Evolutionary conservation across 352 stramenopile species (phyloP), one percentile per base, ranked within the genome.

Genomic region (Phytophthora pluvialis): DNA sequence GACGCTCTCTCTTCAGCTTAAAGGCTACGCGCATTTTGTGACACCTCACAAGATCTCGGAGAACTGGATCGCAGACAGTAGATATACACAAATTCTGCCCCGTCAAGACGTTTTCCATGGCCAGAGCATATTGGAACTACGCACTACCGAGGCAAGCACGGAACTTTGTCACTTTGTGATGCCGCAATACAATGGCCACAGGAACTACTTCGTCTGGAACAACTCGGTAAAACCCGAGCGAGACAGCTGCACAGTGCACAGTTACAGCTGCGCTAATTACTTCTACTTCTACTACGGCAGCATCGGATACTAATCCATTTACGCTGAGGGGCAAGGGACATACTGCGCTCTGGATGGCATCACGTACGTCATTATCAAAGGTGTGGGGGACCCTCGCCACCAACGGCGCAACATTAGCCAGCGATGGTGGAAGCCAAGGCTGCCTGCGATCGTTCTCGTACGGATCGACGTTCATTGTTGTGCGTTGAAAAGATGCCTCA

Each of bases 21-120:
- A 21, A 21, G 21, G 21, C 21, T 21, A 21, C 21, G 21, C 21
- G 21, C 21, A 21, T 1, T 21, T 21, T 2, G 21, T 21, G 44
- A 44, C 61, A 5, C 61, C 61, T 15, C 61, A 70, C 61, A 70
- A 70, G 38, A 50, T 64, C 10, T 58, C 61, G 1, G 3, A 25
- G 1, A 28, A 62, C 28, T 33, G 58, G 26, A 21, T 57, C 7
- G 15, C 3, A 38, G 15, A 70, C 21, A 21, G 21, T 21, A 21
- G 21, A 71, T 16, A 28, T 71, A 7, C 11, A 44, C 15, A 21
- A 40, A 12, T 21, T 25, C 11, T 71, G 63, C 8, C 56, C 63
- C 10, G 48, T 71, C 3, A 29, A 52, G 6, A 56, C 42, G 5
- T 13, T 61, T 5, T 47, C 49, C 18, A 66, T 66, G 18, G 63